phyloP scores from a whole-genome alignment of 1,139 yeast genomes.

The Taphrina betulina region DNA sequence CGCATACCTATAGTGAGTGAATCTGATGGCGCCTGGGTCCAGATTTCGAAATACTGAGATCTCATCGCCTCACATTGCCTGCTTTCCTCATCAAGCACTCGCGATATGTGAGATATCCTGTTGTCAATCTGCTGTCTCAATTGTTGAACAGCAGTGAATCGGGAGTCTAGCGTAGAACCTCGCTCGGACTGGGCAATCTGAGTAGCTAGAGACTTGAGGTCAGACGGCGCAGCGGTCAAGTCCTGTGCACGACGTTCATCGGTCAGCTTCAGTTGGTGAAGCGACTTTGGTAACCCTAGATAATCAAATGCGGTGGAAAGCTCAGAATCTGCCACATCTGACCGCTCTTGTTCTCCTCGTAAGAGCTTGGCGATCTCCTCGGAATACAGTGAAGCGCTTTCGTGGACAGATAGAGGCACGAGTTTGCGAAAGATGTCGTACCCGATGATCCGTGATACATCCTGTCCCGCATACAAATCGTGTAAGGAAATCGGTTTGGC shows the following conservation, averaged over 20 bases:
- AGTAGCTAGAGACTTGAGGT: conserved; percentile 2
- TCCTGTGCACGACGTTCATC: conserved; percentile 24
- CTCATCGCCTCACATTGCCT: conserved; percentile 44
- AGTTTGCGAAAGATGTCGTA: conserved; percentile 67
- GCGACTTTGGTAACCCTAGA: conserved; percentile 68
- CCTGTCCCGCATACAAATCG: conserved; percentile 52
- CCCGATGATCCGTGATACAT: conserved; percentile 53
- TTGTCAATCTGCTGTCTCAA: conserved; percentile 36
- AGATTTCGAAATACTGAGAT: conserved; percentile 44
- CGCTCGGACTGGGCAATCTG: conserved; percentile 36
- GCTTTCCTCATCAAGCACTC: conserved; percentile 46
- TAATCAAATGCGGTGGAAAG: conserved; percentile 74
- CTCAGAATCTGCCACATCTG: conserved; percentile 78
- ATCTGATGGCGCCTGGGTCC: conserved; percentile 48
- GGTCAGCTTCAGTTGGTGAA: conserved; percentile 53
- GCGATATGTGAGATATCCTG: conserved; percentile 49
- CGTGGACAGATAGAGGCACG: conserved; percentile 83
- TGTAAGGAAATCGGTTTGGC: conserved; percentile 65
- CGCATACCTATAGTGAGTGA: conserved; percentile 44
- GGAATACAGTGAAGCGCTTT: conserved; percentile 78
- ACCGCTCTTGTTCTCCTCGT: conserved; percentile 70
- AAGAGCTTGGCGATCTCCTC: conserved; percentile 81
- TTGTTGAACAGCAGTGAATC: neutral
- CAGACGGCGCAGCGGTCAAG: conserved; percentile 2
- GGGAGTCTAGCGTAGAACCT: conserved; percentile 2